Evolutionary conservation across 805 yeast species (phyloP), one percentile per base, ranked within the genome.

Genomic region (Sporopachydermia lactativora): DNA sequence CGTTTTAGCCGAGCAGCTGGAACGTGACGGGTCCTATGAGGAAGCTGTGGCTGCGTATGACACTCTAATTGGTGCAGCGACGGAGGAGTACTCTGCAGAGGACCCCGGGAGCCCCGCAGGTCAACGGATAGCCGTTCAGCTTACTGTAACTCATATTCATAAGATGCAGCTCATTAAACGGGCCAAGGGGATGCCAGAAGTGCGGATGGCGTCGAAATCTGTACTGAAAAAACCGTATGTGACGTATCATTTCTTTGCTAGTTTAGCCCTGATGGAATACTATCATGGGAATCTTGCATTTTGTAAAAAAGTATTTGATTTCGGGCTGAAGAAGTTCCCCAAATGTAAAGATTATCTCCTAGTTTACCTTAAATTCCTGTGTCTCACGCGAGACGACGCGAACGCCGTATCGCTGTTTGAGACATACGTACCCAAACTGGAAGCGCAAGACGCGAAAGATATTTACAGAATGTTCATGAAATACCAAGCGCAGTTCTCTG

Each of bases 361-460:
- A 45, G 70, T 71, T 39, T 89, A 89, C 55, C 62, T 89, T 49
- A 72, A 78, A 45, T 88, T 81, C 52, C 62, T 92, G 47, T 70
- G 85, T 15, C 61, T 69, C 44, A 65, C 71, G 18, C 80, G 79
- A 52, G 81, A 78, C 50, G 88, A 76, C 60, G 61, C 81, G 52
- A 68, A 81, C 51, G 81, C 86, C 14, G 78, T 89, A 49, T 82
- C 85, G 5, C 66, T 85, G 31, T 80, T 89, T 54, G 97, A 92
- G 57, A 70, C 81, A 3, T 75, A 86, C 0, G 65, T 81, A 5
- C 73, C 78, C 5, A 75, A 70, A 36, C 59, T 75, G 44, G 65
- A 61, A 34, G 56, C 60, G 1, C 60, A 56, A n/a, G 57, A 52
- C 14, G 54, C 54, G 2, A 62, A 67, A 41, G 61, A 60, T 34